Base-by-base conservation (phyloP, 1,284 basidiomycete genomes). In the Sanghuangporus baumii region DNA sequence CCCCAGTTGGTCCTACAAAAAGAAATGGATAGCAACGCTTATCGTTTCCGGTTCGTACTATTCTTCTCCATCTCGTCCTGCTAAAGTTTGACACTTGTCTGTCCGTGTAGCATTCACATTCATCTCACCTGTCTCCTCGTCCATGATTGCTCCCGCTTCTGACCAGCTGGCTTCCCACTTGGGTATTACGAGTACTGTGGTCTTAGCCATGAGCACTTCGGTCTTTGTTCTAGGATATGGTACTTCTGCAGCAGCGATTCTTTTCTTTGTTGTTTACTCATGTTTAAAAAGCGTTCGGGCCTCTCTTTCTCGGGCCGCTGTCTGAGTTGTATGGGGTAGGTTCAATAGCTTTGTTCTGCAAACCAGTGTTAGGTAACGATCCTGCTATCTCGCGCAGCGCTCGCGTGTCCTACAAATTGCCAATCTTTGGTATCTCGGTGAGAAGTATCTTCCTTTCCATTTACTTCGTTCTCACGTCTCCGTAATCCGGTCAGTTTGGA, bases 121-220 rank as follows among this genome's bases (percentile, higher is more conserved):
- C 69, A 85, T 89, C 60, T 81, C 79, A 7, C 86, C 86, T 0
- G 78, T 87, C 3, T 83, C 87, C 0, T 87, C 86, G 3, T 82
- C 86, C n/a, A 88, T 91, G 82, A 79, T 89, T 37, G 86, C 91
- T 0, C 88, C 89, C 0, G 87, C 88, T 0, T 77, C 80, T 1
- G 68, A 67, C 0, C 78, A 82, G 55, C 67, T 91, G 6, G 83
- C 86, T 0, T 59, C 66, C 12, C 72, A 86, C 23, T 85, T 89
- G 66, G 79, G 81, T 0, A 79, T 91, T 16, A 82, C 80, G 2
- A 82, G 69, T 65, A 68, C 67, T 1, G 81, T 78, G 2, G 65
- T 86, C 2, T 75, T 84, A 14, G 85, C 85, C 0, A 78, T 91
- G 71, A 80, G 80, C 3, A 84, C 83, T 0, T 87, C 85, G 0